phyloP scores from a whole-genome alignment of 1,284 basidiomycete species.

The Coniferiporia sulphurascens region DNA sequence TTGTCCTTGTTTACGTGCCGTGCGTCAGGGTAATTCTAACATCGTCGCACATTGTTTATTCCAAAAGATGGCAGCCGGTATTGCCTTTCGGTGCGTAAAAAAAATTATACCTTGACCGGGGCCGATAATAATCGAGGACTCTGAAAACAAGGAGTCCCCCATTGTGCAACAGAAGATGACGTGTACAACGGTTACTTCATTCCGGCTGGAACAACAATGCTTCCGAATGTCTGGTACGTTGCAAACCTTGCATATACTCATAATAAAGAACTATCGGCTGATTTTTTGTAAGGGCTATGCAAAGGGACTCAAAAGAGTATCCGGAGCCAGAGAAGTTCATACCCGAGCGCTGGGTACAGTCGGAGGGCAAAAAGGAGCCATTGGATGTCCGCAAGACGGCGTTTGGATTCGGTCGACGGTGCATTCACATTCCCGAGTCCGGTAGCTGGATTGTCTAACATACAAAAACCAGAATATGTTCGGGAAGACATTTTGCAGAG shows the following conservation, averaged over 20 bases:
- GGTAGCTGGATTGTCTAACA: no score
- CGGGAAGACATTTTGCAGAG: no score
- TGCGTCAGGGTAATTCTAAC: no score
- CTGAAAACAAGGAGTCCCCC: slow-evolving; percentile 13
- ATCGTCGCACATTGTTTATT: background rate
- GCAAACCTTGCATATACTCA: background rate
- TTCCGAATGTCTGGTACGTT: slow-evolving; percentile 19
- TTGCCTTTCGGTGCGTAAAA: slow-evolving; percentile 7
- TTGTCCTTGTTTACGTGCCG: background rate
- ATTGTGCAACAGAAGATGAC: slow-evolving; percentile 18
- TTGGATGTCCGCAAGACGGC: background rate
- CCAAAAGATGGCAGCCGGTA: slow-evolving; percentile 18
- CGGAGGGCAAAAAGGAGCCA: background rate
- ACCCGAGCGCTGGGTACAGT: slow-evolving; percentile 23
- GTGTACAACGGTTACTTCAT: slow-evolving; percentile 20
- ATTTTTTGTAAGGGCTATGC: slow-evolving; percentile 22
- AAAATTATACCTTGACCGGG: background rate
- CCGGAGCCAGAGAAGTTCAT: slow-evolving; percentile 24
- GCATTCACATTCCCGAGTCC: no score
- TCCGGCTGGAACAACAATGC: slow-evolving; percentile 16
- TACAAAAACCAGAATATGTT: no score
- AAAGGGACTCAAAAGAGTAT: slow-evolving; percentile 23
- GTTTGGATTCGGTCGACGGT: no score
- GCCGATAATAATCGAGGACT: background rate
- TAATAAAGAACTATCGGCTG: background rate